Evolutionary conservation across 1,284 basidiomycete species (phyloP).

Genomic region (Malassezia furfur): DNA sequence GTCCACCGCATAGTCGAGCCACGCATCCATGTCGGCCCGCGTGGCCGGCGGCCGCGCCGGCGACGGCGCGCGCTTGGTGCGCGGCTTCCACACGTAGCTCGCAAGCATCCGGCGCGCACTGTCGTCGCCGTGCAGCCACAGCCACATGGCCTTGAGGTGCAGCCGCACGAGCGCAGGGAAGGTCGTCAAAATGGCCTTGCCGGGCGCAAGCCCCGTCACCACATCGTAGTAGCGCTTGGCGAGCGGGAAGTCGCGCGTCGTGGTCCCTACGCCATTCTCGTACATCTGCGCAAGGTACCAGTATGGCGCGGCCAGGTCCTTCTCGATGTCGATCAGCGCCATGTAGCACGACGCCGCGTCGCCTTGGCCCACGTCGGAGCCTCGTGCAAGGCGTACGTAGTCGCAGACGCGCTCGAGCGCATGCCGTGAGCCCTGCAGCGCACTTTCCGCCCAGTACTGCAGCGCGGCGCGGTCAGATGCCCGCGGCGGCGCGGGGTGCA

Average conservation of each 20-base stretch:
- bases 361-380: not conserved
- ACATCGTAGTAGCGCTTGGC: conserved; percentile 93
- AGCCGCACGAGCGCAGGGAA: conserved; percentile 58
- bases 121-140: conserved; percentile 15
- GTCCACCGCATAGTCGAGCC: conserved; percentile 1
- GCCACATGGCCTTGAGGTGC: conserved; percentile 73
- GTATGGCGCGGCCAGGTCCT: not conserved
- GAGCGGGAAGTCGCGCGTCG: conserved; percentile 71
- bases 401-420: conserved; percentile 82
- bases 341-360: not conserved
- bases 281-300: conserved; percentile 99
- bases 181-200: conserved; percentile 50
- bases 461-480: conserved; percentile 65
- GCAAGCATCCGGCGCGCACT: conserved; percentile 5
- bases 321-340: not conserved
- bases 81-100: not conserved
- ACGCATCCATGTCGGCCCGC: not conserved
- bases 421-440: conserved; percentile 84
- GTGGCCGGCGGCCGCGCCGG: not conserved
- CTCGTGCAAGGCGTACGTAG: conserved; percentile 53
- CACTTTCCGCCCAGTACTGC: conserved; percentile 86
- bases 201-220: conserved; percentile 61
- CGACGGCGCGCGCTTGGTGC: not conserved
- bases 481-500: conserved; percentile 6
- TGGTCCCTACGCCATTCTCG: conserved; percentile 84